A percentile compares a stretch with the other conserved stretches of the same genome.
Conservation (phyloP, 2,329 filamentous ascomycete genomes). For the Phaeosphaeria sp. region DNA sequence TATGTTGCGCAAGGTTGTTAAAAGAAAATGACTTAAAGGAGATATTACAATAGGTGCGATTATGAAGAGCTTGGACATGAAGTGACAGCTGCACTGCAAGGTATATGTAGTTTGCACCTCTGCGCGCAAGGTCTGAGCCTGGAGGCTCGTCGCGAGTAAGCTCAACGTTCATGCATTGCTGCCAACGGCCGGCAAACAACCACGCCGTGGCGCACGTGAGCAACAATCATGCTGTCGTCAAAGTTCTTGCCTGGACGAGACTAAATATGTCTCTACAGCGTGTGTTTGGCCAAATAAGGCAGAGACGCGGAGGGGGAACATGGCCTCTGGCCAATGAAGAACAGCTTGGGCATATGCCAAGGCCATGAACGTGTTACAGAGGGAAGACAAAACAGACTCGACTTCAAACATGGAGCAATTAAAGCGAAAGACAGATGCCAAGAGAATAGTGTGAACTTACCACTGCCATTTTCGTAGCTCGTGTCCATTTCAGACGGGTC, state of each 20-base stretch:
- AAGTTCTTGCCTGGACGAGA: slow-evolving; percentile 35
- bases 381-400: slow-evolving; percentile 39
- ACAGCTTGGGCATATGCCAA: slow-evolving; percentile 20
- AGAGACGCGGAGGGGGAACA: slow-evolving; percentile 17
- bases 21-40: slow-evolving; percentile 21
- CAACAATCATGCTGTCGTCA: slow-evolving; percentile 32
- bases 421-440: slow-evolving; percentile 31
- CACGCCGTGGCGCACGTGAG: slow-evolving; percentile 31
- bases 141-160: slow-evolving; percentile 12
- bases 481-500: slow-evolving; percentile 39
- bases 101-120: slow-evolving; percentile 41
- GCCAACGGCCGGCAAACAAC: slow-evolving; percentile 30
- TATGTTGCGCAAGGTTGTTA: slow-evolving; percentile 10
- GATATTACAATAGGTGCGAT: slow-evolving; percentile 38
- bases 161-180: slow-evolving; percentile 31
- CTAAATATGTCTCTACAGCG: slow-evolving; percentile 37
- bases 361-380: slow-evolving; percentile 32
- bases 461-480: slow-evolving; percentile 41
- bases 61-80: slow-evolving; percentile 33
- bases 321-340: slow-evolving; percentile 25
- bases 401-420: slow-evolving; percentile 38
- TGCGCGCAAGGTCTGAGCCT: slow-evolving; percentile 13
- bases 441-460: slow-evolving; percentile 33
- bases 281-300: slow-evolving; percentile 22
- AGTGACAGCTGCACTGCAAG: slow-evolving; percentile 29